These are phyloP conservation scores for Sporodiniella umbellata DNA, from an alignment of 371 early-diverging fungal species.

Conservation along the genomic window DNA sequence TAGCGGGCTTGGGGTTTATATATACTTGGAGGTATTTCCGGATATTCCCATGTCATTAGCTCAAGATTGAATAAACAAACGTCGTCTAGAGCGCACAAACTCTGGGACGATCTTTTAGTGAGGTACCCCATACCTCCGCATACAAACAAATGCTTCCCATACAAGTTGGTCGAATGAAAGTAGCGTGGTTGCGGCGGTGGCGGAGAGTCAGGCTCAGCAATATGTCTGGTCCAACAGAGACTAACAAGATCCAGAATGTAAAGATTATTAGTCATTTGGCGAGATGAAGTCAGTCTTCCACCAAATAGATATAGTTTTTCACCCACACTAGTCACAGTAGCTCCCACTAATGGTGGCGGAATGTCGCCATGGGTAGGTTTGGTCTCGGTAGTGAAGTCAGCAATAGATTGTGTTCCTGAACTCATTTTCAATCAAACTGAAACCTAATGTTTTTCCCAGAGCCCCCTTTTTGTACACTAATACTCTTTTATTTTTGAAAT, in stretches of 20 bases:
- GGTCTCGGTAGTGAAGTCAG: conserved; percentile 71
- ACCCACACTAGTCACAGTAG: conserved; percentile 59
- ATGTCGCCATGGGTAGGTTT: conserved; percentile 59
- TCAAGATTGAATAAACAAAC: conserved; percentile 60
- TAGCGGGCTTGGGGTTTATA: conserved; percentile 66
- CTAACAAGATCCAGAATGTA: conserved; percentile 63
- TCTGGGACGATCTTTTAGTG: conserved; percentile 8
- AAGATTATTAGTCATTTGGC: conserved; percentile 66
- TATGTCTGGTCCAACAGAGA: conserved; percentile 49
- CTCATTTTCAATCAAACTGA: conserved; percentile 1
- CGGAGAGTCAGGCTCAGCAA: conserved; percentile 28
- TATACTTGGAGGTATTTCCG: conserved; percentile 37
- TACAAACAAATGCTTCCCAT: conserved; percentile 49
- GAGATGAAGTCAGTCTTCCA: conserved; percentile 65
- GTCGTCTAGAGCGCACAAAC: conserved; percentile 59
- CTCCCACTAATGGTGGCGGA: conserved; percentile 74
- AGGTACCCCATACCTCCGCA: conserved; percentile 66
- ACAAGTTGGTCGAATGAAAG: conserved; percentile 75
- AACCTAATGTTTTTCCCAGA: too few species aligned
- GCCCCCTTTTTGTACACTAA: too few species aligned
- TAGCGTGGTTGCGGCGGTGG: conserved; percentile 57
- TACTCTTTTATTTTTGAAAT: too few species aligned
- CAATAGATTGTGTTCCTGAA: conserved; percentile 53
- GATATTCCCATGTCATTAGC: conserved; percentile 55
- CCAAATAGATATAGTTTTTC: conserved; percentile 69